These are phyloP conservation scores for Yarrowia sp. DNA, from an alignment of 805 yeast species.

Conservation along the genomic window DNA sequence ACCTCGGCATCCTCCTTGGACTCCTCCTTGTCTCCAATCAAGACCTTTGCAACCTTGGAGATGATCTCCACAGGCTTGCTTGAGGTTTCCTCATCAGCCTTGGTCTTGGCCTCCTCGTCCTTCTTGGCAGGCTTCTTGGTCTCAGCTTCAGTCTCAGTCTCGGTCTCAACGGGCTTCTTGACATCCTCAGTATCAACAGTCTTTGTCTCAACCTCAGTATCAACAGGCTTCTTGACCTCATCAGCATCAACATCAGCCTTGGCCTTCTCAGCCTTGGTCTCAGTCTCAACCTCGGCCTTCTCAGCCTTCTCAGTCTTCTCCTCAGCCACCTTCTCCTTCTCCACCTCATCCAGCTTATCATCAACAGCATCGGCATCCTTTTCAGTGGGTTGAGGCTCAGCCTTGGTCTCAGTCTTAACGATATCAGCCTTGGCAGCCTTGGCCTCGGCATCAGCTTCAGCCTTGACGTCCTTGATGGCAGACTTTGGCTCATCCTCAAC, in stretches of 20 bases:
- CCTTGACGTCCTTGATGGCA: neutral
- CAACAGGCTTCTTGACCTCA: neutral
- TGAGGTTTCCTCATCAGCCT: constrained; percentile 24
- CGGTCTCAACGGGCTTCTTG: neutral
- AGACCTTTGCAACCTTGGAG: constrained; percentile 24
- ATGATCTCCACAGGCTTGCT: constrained; percentile 30
- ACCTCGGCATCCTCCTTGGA: neutral
- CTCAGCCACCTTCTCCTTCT: constrained; percentile 1
- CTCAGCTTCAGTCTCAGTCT: constrained; percentile 20
- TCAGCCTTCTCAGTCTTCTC: neutral
- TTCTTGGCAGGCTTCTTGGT: constrained; percentile 26
- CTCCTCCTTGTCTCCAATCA: constrained; percentile 12
- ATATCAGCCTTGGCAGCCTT: neutral
- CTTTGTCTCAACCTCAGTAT: neutral
- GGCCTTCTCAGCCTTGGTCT: neutral
- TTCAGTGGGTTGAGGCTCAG: neutral
- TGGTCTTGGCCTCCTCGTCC: constrained; percentile 26
- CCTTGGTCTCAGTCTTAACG: neutral
- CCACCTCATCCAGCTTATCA: constrained; percentile 1
- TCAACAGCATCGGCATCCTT: constrained; percentile 16
- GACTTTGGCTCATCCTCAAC: neutral
- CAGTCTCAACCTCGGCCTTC: neutral
- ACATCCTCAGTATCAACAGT: constrained; percentile 6
- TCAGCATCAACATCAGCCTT: neutral
- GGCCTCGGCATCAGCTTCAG: neutral